These are phyloP conservation scores for Mycena rosella DNA, from an alignment of 768 basidiomycete species.

Conservation along the genomic window DNA sequence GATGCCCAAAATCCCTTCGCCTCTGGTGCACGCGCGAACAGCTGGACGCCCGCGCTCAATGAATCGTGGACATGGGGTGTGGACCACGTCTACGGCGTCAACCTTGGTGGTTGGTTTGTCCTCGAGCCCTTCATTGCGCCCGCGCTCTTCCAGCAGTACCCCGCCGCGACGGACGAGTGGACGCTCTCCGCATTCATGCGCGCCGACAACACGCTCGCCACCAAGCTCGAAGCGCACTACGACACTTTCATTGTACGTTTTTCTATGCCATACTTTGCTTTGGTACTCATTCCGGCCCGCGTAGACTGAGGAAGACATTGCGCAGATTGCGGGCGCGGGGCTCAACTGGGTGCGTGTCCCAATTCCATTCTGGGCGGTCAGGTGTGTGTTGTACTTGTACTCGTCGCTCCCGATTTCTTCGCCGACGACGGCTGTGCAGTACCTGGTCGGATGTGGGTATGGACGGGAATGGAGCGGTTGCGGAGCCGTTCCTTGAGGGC, in stretches of 20 bases:
- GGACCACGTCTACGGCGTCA: slow-evolving; percentile 59
- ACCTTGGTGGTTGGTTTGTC: slow-evolving; percentile 75
- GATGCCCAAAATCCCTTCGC: slow-evolving; percentile 74
- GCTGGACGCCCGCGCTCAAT: no score
- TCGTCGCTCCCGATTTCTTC: no score
- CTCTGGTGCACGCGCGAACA: no score
- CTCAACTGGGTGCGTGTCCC: slow-evolving; percentile 78
- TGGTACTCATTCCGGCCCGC: no score
- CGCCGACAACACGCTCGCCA: slow-evolving; percentile 63
- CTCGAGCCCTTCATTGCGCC: slow-evolving; percentile 77
- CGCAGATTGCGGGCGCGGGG: slow-evolving; percentile 77
- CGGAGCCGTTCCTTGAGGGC: slow-evolving; percentile 80
- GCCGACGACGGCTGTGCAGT: neutral
- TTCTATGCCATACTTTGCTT: no score
- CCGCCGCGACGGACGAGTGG: slow-evolving; percentile 78
- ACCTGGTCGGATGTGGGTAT: slow-evolving; percentile 61
- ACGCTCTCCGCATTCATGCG: slow-evolving; percentile 75
- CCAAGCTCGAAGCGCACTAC: slow-evolving; percentile 80
- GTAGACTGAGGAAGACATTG: slow-evolving; percentile 81
- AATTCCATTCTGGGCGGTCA: slow-evolving; percentile 77
- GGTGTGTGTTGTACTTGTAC: no score
- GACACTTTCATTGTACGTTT: slow-evolving; percentile 83
- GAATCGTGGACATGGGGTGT: slow-evolving; percentile 67
- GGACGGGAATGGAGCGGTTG: neutral
- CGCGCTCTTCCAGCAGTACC: slow-evolving; percentile 75